Evolutionary conservation across 257 asterid species (phyloP).

Genomic region (Fraxinus cuspidata): DNA sequence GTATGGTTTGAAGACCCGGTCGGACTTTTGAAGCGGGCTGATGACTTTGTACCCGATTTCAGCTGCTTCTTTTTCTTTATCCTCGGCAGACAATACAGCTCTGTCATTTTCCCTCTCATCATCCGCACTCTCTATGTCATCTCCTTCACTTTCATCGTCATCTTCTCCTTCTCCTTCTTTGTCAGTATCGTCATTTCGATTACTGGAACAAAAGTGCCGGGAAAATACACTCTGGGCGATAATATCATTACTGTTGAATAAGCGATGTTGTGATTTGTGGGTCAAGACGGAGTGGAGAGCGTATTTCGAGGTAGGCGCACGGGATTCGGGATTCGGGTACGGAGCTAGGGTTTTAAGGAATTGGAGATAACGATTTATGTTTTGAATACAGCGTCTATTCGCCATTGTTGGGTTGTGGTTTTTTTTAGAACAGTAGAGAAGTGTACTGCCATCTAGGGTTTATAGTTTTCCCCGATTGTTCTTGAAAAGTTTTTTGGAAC

Average conservation of each 20-base stretch:
- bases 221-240: constrained; percentile 17
- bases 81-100: constrained; percentile 37
- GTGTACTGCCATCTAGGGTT: neutral
- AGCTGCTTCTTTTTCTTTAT: constrained; percentile 44
- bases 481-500: neutral
- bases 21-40: constrained; percentile 66
- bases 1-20: constrained; percentile 56
- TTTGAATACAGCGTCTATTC: neutral
- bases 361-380: neutral
- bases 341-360: neutral
- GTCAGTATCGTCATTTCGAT: constrained; percentile 28
- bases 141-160: constrained; percentile 25
- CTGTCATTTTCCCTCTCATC: constrained; percentile 22
- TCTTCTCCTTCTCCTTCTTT: constrained; percentile 26
- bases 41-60: constrained; percentile 78
- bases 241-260: constrained; percentile 16
- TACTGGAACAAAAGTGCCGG: constrained; percentile 40
- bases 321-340: neutral
- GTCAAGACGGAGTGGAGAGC: constrained; percentile 27
- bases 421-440: neutral
- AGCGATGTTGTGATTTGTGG: constrained; percentile 25
- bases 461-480: neutral
- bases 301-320: neutral
- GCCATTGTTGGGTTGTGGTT: neutral
- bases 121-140: constrained; percentile 16